Percentiles rank a stretch among this genome's conserved stretches.
These are phyloP conservation scores for Centella asiatica DNA, from an alignment of 129 eudicot genomes.

Conservation along the genomic window DNA sequence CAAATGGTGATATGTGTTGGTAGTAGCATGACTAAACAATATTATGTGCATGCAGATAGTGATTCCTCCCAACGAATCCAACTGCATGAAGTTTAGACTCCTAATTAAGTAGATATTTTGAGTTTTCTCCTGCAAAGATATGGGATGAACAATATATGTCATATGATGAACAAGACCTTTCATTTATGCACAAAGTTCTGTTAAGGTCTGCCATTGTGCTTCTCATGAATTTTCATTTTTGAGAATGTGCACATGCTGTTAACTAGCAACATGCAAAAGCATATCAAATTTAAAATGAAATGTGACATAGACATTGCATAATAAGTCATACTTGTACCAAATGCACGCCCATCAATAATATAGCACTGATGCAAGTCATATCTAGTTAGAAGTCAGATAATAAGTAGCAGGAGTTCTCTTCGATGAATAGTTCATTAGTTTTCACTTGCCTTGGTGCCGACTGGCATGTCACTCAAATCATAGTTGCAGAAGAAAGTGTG, in stretches of 20 bases:
- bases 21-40: no score
- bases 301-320: not conserved
- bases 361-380: not conserved
- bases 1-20: no score
- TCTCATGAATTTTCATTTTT: not conserved
- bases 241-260: not conserved
- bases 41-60: not conserved
- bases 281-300: no score
- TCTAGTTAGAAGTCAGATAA: not conserved
- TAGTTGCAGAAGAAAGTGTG: constrained; percentile 93
- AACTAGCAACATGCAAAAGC: not conserved
- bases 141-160: not conserved
- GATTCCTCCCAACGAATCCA: not conserved
- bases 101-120: no score
- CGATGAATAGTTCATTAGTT: not conserved
- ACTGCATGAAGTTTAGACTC: not conserved
- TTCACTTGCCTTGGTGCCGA: constrained; percentile 81
- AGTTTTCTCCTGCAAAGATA: not conserved
- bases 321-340: no score
- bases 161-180: not conserved
- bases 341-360: not conserved
- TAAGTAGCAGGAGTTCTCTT: not conserved
- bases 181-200: not conserved
- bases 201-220: no score
- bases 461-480: constrained; percentile 97